Evolutionary conservation across 116 monocot species (phyloP).

Genomic region (Trichopus zeylanicus): DNA sequence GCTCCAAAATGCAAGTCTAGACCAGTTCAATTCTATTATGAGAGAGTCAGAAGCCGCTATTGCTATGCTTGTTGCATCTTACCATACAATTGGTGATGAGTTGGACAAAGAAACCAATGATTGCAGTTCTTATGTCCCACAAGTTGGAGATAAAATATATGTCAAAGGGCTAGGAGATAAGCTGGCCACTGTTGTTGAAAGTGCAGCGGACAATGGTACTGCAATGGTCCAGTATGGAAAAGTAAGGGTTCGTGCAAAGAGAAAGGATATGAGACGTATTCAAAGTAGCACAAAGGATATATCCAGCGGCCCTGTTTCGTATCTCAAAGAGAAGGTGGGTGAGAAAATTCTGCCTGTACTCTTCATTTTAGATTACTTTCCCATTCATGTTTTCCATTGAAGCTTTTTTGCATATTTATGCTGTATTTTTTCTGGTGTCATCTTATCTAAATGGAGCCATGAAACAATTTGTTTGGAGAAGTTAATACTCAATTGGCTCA

Average conservation of each 20-base stretch:
- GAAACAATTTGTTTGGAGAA: no score
- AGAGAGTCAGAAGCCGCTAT: conserved; percentile 54
- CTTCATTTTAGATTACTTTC: not conserved
- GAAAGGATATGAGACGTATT: conserved; percentile 32
- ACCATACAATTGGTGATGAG: conserved; percentile 17
- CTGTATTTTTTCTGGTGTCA: no score
- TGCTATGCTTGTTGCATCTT: conserved; percentile 49
- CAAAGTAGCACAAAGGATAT: conserved; percentile 15
- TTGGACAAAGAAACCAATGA: conserved; percentile 8
- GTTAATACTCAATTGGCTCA: no score
- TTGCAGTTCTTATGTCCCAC: conserved; percentile 27
- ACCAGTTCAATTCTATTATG: conserved; percentile 39
- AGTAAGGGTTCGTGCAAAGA: conserved; percentile 59
- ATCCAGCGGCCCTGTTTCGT: not conserved
- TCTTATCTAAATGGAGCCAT: no score
- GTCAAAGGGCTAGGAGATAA: conserved; percentile 59
- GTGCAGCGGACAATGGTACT: conserved; percentile 36
- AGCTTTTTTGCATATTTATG: no score
- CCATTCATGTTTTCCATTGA: not conserved
- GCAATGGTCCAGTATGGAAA: conserved; percentile 69
- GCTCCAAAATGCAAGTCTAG: conserved; percentile 29
- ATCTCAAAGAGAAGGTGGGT: conserved; percentile 25
- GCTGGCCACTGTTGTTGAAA: conserved; percentile 55
- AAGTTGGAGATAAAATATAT: conserved; percentile 65
- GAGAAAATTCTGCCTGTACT: not conserved